Percentiles rank a stretch among this genome's conserved stretches.
Conservation (phyloP, 495 filamentous ascomycete genomes). For the Paragyromitra xinjiangensis region DNA sequence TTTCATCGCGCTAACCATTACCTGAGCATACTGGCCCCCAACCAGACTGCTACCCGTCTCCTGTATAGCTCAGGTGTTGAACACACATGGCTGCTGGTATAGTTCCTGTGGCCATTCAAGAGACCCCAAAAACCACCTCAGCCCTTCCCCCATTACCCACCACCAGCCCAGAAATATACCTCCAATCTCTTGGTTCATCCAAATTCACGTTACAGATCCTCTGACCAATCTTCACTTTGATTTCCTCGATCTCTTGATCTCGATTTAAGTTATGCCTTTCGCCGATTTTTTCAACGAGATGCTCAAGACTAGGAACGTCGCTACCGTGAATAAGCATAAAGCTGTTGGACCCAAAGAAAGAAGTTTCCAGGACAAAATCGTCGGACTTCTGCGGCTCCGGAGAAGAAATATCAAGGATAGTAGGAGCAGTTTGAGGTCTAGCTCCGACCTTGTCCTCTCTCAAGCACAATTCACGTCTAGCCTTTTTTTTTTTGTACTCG, state of each 20-base stretch:
- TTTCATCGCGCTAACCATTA: neutral
- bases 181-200: conserved; percentile 7
- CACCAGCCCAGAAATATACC: conserved; percentile 3
- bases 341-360: neutral
- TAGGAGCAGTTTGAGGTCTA: neutral
- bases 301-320: neutral
- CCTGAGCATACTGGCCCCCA: neutral
- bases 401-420: neutral
- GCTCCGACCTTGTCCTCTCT: neutral
- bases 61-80: neutral
- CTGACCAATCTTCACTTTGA: conserved; percentile 1
- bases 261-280: neutral
- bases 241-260: neutral
- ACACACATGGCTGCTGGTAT: neutral
- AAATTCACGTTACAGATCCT: neutral
- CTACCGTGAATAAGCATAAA: conserved; percentile 4
- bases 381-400: neutral
- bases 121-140: neutral
- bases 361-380: conserved; percentile 1
- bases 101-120: neutral
- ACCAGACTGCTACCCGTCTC: neutral
- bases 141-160: neutral
- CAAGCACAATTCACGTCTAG: neutral
- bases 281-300: neutral
- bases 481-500: neutral